Evolutionary conservation across 306 rosid species (phyloP), one percentile per base, ranked within the genome.

Genomic region (Rosa persica): DNA sequence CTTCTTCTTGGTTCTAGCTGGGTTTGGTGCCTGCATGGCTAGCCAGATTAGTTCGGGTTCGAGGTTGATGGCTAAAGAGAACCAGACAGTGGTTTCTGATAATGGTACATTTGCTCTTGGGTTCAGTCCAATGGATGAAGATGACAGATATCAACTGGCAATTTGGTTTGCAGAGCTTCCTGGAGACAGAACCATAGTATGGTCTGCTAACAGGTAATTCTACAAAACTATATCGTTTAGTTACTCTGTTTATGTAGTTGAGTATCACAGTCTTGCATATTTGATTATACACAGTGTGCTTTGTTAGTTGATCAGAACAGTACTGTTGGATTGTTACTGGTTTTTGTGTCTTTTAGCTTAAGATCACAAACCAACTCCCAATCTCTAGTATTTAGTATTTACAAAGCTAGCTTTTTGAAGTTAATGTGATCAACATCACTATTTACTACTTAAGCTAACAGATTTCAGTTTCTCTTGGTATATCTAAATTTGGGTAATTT

Each of bases 61-160:
- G 12, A 87, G 83, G 70, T 81, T 95, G 80, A 19, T 80, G 78
- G 93, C 98, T n/a, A 74, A 83, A 55, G 75, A 78, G 42, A 80
- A 85, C 79, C 86, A 76, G 71, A 46, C 79, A 0, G 86, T 97
- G 93, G 61, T 87, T 76, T 95, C 98, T 4, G 90, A 88, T 5
- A 91, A 95, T 85, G 86, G 93, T 12, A 95, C 98, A 9, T 95
- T 95, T 82, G 97, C 95, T 42, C 83, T 95, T 55, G 98, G 98
- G 34, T 95, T 95, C 84, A 81, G 91, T 48, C 86, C 90, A 11
- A 8, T 82, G 5, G 83, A 71, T 4, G 68, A 55, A 16, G 82
- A 58, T 69, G 54, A 70, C 42, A 64, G 61, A 80, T 25, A 86
- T 90, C 79, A 74, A 34, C 68, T 92, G n/a, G 97, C 83, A 0